Evolutionary conservation across 1,284 basidiomycete genomes (phyloP), one percentile per base, ranked within the genome.

Genomic region (Phaffia rhodozyma): DNA sequence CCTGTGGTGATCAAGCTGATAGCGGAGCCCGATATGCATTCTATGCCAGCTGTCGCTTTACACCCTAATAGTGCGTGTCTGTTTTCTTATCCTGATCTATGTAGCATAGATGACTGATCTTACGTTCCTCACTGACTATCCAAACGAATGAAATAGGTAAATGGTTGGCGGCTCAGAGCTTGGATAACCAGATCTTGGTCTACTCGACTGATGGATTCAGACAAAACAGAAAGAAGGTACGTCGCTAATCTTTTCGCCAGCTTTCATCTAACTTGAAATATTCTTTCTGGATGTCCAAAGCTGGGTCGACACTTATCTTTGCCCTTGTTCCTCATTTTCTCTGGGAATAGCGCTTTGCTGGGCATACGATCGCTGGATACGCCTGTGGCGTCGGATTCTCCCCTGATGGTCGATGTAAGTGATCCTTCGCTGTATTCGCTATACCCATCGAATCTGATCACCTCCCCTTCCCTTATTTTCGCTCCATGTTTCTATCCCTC

Each of bases 1-100:
- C 93, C 93, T 5, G 93, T 98, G 30, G 92, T 97, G 65, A 97
- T 98, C 82, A 98, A 99, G 77, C 96, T 97, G 76, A 97, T 98
- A 67, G 93, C 96, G 38, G 96, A 99, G 75, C 96, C 96, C 11
- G 86, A 91, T 73, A 98, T 99, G 96, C 93, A 99, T 77, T 96
- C 91, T 47, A 97, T 99, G 93, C 96, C 96, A 16, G 89, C 94
- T 21, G 93, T 97, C 49, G 90, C 91, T 11, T 77, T 93, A 38
- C 91, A 97, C 75, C 96, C 96, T 13, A 91, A 84, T 65, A 88
- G 91, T 94, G 75, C 69, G 89, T 84, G 5, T 16, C 25, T n/a
- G 21, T 55, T 53, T 25, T 23, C 63, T 55, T 20, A 29, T n/a
- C 23, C 27, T 29, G 4, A 25, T 53, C 21, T 38, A 27, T 29